Base-by-base conservation (phyloP, 768 basidiomycete species). In the Suillus fuscotomentosus region DNA sequence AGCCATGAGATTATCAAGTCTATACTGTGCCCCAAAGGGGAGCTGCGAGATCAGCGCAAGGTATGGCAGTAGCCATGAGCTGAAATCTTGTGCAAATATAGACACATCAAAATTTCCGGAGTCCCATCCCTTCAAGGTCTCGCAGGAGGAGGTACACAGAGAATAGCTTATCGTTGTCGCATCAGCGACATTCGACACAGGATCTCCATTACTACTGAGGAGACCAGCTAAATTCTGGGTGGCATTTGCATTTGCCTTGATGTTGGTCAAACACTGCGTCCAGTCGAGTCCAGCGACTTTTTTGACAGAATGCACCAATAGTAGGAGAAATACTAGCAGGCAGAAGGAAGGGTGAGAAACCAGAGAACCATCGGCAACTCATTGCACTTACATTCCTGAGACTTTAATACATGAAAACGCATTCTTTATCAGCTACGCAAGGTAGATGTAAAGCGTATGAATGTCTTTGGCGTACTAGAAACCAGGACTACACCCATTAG, bases 31-130 rank as follows among this genome's bases (percentile, higher is more conserved):
- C 10, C 82, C 82, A 38, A 82, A 84, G 0, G 82, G 84, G 20
- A 84, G 77, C 53, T 83, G 82, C 0, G 82, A 82, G 17, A 84
- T 70, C 7, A 84, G 67, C 0, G 83, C 81, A 10, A 84, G 76
- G 75, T 81, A 83, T 7, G 83, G 83, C 7, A 84, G 63, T 5
- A 84, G 72, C 83, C 83, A 84, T 0, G 81, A 66, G 11, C 75
- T 72, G 66, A 79, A 83, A 55, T 80, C 72, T 53, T 80, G 79
- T 0, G 73, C 54, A 56, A 73, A 73, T 3, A 39, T 38, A 5
- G n/a, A 24, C 68, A 70, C 70, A 8, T 17, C 22, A 15, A 73
- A 75, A 6, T 63, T 31, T 31, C 31, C 31, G 31, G 31, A 31
- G 1, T 31, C 60, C 10, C 63, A 48, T 1, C 56, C 54, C 3